phyloP scores from a whole-genome alignment of 108 stramenopile species.

The Nitzschia inconspicua region DNA sequence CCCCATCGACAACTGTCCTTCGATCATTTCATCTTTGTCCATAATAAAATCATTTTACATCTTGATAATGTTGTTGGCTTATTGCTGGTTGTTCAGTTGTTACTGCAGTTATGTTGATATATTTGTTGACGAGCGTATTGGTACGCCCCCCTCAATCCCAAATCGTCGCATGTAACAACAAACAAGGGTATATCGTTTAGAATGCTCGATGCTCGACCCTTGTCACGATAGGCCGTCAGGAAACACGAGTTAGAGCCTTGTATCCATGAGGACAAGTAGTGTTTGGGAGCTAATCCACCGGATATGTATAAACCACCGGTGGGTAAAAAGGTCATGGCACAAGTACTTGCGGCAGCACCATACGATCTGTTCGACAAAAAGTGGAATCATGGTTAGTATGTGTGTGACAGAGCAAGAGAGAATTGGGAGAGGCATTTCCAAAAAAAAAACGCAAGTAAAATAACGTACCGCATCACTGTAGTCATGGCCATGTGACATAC shows the following conservation, averaged over 20 bases:
- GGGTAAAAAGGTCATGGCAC: conserved; percentile 78
- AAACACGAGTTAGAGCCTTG: conserved; percentile 65
- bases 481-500: conserved; percentile 36
- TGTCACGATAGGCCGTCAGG: conserved; percentile 77
- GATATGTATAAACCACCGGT: conserved; percentile 85
- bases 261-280: conserved; percentile 40
- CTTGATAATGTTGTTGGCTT: too few species aligned
- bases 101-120: too few species aligned
- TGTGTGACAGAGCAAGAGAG: too few species aligned
- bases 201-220: conserved; percentile 65
- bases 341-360: conserved; percentile 81
- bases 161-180: conserved; percentile 78
- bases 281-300: conserved; percentile 86
- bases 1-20: too few species aligned
- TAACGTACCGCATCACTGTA: conserved; percentile 33
- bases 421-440: too few species aligned
- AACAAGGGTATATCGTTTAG: conserved; percentile 67
- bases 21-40: too few species aligned
- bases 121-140: too few species aligned
- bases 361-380: conserved; percentile 43
- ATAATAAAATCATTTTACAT: too few species aligned
- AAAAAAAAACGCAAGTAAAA: neutral
- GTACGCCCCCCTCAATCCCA: conserved; percentile 61
- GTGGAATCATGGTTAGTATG: neutral
- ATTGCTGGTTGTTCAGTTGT: too few species aligned